Evolutionary conservation across 2,329 filamentous ascomycete species (phyloP).

Genomic region (Curvularia sp.): DNA sequence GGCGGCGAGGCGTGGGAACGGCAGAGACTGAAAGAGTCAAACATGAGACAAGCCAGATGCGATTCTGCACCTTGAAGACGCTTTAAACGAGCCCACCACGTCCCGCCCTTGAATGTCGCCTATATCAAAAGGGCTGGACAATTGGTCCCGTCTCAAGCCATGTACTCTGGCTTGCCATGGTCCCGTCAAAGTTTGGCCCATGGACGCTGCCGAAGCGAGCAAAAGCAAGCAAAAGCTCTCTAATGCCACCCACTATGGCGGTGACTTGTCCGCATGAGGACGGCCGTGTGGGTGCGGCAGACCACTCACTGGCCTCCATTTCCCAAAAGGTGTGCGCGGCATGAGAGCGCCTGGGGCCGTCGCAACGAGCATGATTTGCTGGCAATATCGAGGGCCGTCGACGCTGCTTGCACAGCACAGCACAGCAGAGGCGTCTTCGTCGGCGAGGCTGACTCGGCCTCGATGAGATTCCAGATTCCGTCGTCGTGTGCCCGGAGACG

Average conservation of each 20-base stretch:
- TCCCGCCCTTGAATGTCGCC: slow-evolving; percentile 38
- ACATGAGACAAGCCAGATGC: slow-evolving; percentile 41
- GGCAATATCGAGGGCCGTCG: slow-evolving; percentile 15
- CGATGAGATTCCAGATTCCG: no score
- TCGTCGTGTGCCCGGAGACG: neutral
- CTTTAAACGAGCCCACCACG: slow-evolving; percentile 33
- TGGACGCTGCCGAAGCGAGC: slow-evolving; percentile 10
- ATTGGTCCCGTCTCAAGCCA: slow-evolving; percentile 21
- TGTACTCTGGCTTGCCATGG: slow-evolving; percentile 20
- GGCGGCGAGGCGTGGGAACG: slow-evolving; percentile 21
- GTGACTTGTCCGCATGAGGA: slow-evolving; percentile 19
- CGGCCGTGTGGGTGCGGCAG: slow-evolving; percentile 9
- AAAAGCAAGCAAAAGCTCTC: slow-evolving; percentile 34
- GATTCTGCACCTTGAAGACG: slow-evolving; percentile 28
- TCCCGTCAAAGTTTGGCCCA: slow-evolving; percentile 24
- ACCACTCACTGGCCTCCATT: slow-evolving; percentile 25
- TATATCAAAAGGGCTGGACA: slow-evolving; percentile 17
- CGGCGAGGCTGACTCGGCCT: neutral
- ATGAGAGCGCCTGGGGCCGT: slow-evolving; percentile 30
- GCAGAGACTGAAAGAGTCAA: slow-evolving; percentile 28
- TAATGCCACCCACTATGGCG: slow-evolving; percentile 32
- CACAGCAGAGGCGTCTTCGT: no score
- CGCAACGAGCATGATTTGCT: slow-evolving; percentile 17
- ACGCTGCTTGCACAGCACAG: no score
- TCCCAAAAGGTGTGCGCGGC: slow-evolving; percentile 14